phyloP scores from a whole-genome alignment of 306 rosid species.

The Prunus salicina region DNA sequence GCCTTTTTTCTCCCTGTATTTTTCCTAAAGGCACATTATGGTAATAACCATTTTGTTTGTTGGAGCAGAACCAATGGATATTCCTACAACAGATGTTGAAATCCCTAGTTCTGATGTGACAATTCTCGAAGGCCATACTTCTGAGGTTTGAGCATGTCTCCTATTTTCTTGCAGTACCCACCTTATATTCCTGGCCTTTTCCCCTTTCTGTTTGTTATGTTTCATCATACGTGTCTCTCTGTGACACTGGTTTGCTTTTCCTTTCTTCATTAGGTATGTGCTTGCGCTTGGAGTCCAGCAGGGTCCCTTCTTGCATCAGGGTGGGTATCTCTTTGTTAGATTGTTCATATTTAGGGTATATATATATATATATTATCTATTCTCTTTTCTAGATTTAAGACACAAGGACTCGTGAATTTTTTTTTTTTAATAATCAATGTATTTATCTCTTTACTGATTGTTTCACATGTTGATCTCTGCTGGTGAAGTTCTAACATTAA shows the following conservation, averaged over 20 bases:
- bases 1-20: neutral
- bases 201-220: neutral
- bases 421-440: neutral
- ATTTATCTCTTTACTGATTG: neutral
- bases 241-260: conserved; percentile 25
- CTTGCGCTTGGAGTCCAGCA: conserved; percentile 97
- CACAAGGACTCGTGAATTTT: neutral
- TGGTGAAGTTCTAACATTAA: neutral
- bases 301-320: conserved; percentile 97
- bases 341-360: neutral
- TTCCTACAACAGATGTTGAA: conserved; percentile 55
- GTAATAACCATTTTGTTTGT: conserved; percentile 12
- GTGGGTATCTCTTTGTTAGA: conserved; percentile 38
- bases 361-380: neutral
- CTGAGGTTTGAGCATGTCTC: conserved; percentile 64
- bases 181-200: neutral
- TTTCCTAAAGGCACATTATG: neutral
- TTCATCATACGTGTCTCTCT: conserved; percentile 15
- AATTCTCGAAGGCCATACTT: conserved; percentile 90
- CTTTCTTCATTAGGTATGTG: conserved; percentile 69
- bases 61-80: conserved; percentile 81
- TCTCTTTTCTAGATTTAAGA: neutral
- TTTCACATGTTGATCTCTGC: neutral
- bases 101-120: conserved; percentile 77
- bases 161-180: conserved; percentile 6